Conservation (phyloP, 2,329 filamentous ascomycete genomes). For the Aspergillus novofumigatus region DNA sequence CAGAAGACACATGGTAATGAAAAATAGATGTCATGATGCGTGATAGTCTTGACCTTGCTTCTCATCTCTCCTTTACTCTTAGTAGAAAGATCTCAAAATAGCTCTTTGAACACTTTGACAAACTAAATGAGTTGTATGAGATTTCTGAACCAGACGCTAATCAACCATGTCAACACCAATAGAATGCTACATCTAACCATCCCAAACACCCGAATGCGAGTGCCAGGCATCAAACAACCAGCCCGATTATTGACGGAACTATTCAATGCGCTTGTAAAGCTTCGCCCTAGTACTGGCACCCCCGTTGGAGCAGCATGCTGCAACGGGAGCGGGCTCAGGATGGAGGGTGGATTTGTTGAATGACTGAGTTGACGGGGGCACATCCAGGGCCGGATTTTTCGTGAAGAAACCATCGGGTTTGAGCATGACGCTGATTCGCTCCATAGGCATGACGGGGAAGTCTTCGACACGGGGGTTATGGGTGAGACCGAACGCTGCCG, state of each 20-base stretch:
- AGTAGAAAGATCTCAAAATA: neutral
- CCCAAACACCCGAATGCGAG: neutral
- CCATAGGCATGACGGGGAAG: conserved; percentile 65
- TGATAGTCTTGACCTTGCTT: neutral
- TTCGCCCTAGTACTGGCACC: conserved; percentile 23
- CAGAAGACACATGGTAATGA: conserved; percentile 20
- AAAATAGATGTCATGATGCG: conserved; percentile 11
- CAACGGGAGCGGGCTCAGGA: conserved; percentile 14
- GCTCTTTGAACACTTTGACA: neutral
- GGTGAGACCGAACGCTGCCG: conserved; percentile 51
- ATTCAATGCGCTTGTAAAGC: conserved; percentile 28
- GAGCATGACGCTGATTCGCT: conserved; percentile 47
- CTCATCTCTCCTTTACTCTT: neutral
- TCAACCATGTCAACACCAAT: neutral
- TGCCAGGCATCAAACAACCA: neutral
- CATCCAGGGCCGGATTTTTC: conserved; percentile 49
- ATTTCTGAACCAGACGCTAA: neutral
- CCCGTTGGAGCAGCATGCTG: conserved; percentile 17
- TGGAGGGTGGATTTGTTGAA: conserved; percentile 42
- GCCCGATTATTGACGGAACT: neutral
- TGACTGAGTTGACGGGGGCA: conserved; percentile 38
- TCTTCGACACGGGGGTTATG: conserved; percentile 63
- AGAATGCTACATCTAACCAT: neutral
- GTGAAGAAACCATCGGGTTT: conserved; percentile 51
- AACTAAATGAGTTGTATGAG: neutral